Conservation (phyloP, 441 rosid species). For the Syzygium malaccense region DNA sequence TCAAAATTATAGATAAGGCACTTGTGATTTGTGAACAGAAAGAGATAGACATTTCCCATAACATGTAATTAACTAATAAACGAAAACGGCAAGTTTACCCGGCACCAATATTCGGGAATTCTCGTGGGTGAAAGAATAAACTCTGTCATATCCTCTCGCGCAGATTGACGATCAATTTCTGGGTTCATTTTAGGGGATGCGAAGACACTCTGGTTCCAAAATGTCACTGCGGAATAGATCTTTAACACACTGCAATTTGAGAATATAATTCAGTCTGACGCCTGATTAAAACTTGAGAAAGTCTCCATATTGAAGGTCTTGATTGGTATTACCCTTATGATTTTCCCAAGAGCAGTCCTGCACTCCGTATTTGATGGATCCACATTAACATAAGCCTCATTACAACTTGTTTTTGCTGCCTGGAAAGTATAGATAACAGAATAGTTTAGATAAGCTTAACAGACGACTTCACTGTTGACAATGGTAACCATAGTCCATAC, state of each 20-base stretch:
- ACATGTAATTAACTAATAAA: not conserved
- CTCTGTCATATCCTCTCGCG: not conserved
- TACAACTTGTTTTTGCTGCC: slow-evolving; percentile 17
- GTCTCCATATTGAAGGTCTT: not conserved
- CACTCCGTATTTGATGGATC: slow-evolving; percentile 23
- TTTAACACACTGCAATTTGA: slow-evolving; percentile 4
- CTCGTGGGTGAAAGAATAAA: slow-evolving; percentile 12
- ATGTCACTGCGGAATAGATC: slow-evolving; percentile 2
- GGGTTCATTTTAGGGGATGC: slow-evolving; percentile 7
- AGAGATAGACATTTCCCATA: not conserved
- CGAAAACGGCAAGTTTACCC: not conserved
- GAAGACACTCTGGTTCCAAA: slow-evolving; percentile 13
- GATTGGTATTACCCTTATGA: slow-evolving; percentile 4
- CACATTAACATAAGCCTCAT: slow-evolving; percentile 17
- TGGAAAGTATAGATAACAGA: not conserved
- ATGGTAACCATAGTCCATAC: not conserved
- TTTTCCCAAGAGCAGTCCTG: not conserved
- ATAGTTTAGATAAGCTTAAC: not conserved
- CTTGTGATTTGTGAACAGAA: not conserved
- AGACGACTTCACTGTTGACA: not conserved
- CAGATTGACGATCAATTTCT: not conserved
- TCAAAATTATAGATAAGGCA: not conserved
- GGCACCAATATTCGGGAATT: slow-evolving; percentile 18
- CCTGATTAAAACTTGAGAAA: not conserved
- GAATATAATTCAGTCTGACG: not conserved